These are phyloP conservation scores for Anthostomella pinea DNA, from an alignment of 2,329 filamentous ascomycete species.

Conservation along the genomic window DNA sequence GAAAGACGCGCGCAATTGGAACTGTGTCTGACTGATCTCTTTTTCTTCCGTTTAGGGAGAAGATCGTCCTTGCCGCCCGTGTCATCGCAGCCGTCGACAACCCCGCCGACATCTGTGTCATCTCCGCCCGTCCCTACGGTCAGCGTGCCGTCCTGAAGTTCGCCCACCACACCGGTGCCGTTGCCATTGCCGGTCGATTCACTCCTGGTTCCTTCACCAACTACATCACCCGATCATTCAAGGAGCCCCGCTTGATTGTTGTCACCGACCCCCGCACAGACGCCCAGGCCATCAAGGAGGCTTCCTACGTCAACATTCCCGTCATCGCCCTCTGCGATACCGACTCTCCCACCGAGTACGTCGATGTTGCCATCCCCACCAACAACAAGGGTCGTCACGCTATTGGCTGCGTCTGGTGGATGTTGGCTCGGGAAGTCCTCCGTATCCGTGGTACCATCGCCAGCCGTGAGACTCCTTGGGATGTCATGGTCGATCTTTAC, in stretches of 20 bases:
- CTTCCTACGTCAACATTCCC: constrained; percentile 99
- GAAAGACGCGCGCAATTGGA: background rate
- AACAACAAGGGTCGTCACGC: constrained; percentile 99
- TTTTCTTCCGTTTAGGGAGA: no score
- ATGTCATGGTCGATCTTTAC: constrained; percentile 99
- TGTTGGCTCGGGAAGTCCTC: constrained; percentile 99
- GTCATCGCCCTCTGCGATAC: constrained; percentile 99
- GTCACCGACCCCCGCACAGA: constrained; percentile 99
- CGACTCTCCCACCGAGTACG: constrained; percentile 98
- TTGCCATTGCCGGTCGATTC: constrained; percentile 98
- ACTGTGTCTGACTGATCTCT: no score
- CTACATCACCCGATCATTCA: constrained; percentile 99
- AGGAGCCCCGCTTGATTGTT: constrained; percentile 99
- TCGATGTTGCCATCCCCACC: constrained; percentile 99
- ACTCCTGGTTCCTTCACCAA: constrained; percentile 99
- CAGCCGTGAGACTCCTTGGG: constrained; percentile 95
- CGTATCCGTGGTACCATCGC: constrained; percentile 96
- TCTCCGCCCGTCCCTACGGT: constrained; percentile 98
- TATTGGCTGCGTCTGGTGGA: constrained; percentile 98
- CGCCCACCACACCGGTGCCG: constrained; percentile 95
- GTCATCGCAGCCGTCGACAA: constrained; percentile 99
- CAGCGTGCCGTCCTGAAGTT: constrained; percentile 99
- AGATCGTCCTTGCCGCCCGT: constrained; percentile 97
- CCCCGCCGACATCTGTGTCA: constrained; percentile 98
- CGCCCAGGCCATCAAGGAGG: constrained; percentile 99